Evolutionary conservation across 148 eudicot species (phyloP), one percentile per base, ranked within the genome.

Genomic region (Cornus controversa): DNA sequence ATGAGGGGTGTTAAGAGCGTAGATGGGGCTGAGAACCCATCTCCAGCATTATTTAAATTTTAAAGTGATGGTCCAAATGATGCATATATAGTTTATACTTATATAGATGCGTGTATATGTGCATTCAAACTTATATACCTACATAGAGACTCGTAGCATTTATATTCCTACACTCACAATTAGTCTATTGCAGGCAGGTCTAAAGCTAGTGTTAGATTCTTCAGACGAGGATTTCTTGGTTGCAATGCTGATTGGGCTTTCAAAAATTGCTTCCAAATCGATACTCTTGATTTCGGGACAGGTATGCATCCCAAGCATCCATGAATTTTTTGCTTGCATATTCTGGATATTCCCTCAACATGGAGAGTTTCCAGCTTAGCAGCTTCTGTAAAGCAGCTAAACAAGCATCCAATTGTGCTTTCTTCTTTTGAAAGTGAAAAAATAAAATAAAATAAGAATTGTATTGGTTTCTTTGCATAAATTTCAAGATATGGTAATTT

Each of bases 211-310:
- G 45, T 76, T 68, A 75, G 86, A 81, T 78, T 82, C 86, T 68
- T 81, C 76, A 29, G 97, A 89, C 81, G 96, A 89, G 64, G 89
- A 85, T 64, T 83, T 89, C 70, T 80, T 85, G 72, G 81, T 64
- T 28, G 75, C 85, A 60, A 83, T 95, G 96, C 75, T 93, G 82
- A 85, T 89, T 75, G 90, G 96, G 73, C 96, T 95, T 72, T 86
- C 99, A 37, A 90, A 86, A 83, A 84, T 95, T 80, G 92, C 93
- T 80, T 82, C 82, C 53, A 87, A 74, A 78, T 83, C 89, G 73
- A 71, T 80, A 67, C 67, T 77, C 72, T 81, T 95, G 79, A 81
- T 87, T 78, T 77, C 90, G 75, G 77, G 79, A 70, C 98, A 93
- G 96, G 97, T 95, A 77, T 34, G 18, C 74, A 18, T 74, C 74